A percentile compares a stretch with the other conserved stretches of the same genome.
Conservation (phyloP, 2,329 filamentous ascomycete species). For the Monosporascus ibericus region DNA sequence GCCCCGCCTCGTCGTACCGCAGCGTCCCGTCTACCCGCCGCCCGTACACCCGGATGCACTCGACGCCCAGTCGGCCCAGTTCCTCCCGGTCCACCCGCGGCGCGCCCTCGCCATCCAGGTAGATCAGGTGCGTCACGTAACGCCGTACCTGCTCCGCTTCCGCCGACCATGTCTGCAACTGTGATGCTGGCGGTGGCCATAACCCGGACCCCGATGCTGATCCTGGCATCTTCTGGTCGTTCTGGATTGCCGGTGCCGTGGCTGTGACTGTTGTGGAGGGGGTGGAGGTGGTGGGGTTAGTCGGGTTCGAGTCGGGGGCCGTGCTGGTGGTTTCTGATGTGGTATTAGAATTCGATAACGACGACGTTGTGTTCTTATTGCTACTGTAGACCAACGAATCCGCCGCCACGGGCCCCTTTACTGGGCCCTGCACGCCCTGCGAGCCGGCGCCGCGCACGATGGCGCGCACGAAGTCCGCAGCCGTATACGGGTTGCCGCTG, state of each 20-base stretch:
- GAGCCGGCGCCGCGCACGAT: conserved; percentile 64
- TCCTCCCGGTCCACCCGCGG: conserved; percentile 64
- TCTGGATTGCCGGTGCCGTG: too few relatives aligned
- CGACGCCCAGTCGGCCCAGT: conserved; percentile 64
- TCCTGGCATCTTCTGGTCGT: too few relatives aligned
- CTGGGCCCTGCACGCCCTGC: conserved; percentile 42
- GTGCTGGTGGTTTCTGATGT: too few relatives aligned
- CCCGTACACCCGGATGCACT: conserved; percentile 72
- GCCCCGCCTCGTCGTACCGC: conserved; percentile 69
- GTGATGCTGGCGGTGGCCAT: not conserved
- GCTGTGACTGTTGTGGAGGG: too few relatives aligned
- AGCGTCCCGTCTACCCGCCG: conserved; percentile 49
- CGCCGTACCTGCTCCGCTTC: conserved; percentile 39
- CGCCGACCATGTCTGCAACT: conserved; percentile 14
- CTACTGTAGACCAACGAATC: too few relatives aligned
- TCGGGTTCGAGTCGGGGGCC: too few relatives aligned
- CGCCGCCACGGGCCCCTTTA: too few relatives aligned
- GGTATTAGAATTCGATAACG: too few relatives aligned
- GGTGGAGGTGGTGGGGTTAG: too few relatives aligned
- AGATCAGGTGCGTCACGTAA: conserved; percentile 81
- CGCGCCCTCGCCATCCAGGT: conserved; percentile 65
- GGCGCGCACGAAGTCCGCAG: conserved; percentile 74
- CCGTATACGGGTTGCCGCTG: conserved; percentile 56
- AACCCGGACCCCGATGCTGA: too few relatives aligned
- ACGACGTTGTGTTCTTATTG: too few relatives aligned